Evolutionary conservation across 2,329 filamentous ascomycete species (phyloP), one percentile per base, ranked within the genome.

Genomic region (Ophiobolus disseminans): DNA sequence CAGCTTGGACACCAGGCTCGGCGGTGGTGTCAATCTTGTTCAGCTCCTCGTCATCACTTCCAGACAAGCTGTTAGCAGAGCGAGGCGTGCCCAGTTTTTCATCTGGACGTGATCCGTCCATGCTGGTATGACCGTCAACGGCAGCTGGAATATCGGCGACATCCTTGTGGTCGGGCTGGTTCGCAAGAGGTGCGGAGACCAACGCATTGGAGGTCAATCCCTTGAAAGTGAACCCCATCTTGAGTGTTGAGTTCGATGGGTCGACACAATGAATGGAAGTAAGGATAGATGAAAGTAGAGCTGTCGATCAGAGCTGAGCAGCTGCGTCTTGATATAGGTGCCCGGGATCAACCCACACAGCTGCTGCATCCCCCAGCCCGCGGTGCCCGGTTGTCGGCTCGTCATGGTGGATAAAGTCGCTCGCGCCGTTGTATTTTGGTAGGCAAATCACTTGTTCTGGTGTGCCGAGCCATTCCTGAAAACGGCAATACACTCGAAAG

Each of bases 211-310:
- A 63, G 25, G 65, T 63, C 52, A 70, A 43, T 16, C 63, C 65
- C 48, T 58, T 67, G 65, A 70, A 69, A 36, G 47, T 54, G 58
- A 70, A 64, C 28, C 65, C 66, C 66, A 70, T 70, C 20, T 43
- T 60, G 56, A 47, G 30, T 5, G 40, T 22, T 30, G n/a, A 20
- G 21, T 22, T 16, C 20, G 25, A 37, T 17, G 26, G 16, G 40
- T 40, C 40, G 42, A 35, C 31, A 41, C 48, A 49, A 42, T 21
- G 16, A 35, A 21, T 19, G 39, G 40, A 45, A 40, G 21, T 40
- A 38, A 37, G 53, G 59, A 65, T 65, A 63, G 64, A 66, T 61
- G 62, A 66, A 62, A 68, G 61, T 50, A 47, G 50, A 17, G 10
- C 13, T n/a, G n/a, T n/a, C 30, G 51, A 39, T 39, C 47, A n/a